A percentile compares a stretch with the other conserved stretches of the same genome.
Conservation (phyloP, 352 stramenopile species). For the Pythium chondricola region DNA sequence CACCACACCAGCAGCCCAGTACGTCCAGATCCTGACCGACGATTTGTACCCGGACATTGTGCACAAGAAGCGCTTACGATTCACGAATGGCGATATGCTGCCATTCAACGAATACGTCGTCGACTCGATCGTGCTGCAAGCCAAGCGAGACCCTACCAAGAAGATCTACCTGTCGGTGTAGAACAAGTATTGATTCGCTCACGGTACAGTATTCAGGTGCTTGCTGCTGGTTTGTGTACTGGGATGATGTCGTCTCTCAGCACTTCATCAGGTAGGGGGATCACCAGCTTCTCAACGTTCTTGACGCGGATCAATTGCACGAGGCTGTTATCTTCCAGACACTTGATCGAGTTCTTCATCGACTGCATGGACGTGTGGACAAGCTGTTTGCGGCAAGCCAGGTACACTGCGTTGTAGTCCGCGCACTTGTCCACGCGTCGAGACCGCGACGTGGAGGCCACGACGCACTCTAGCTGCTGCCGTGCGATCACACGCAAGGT, state of each 20-base stretch:
- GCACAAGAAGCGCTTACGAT: constrained; percentile 65
- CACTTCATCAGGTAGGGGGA: constrained; percentile 35
- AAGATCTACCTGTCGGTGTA: constrained; percentile 70
- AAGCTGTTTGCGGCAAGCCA: constrained; percentile 43
- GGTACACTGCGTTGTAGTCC: constrained; percentile 43
- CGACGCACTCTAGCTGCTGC: constrained; percentile 6
- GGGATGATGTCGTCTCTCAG: constrained; percentile 35
- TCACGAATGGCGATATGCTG: constrained; percentile 54
- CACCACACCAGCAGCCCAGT: constrained; percentile 55
- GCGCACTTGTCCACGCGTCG: constrained; percentile 10
- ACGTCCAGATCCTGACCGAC: constrained; percentile 67
- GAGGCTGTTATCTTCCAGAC: constrained; percentile 50
- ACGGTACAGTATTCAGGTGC: no score
- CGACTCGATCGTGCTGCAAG: constrained; percentile 51
- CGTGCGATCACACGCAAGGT: constrained; percentile 12
- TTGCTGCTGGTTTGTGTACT: no score
- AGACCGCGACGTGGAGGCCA: not conserved
- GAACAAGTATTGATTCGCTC: no score
- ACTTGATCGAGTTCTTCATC: constrained; percentile 65
- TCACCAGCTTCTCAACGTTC: constrained; percentile 39
- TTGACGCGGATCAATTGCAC: constrained; percentile 30
- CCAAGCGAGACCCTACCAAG: constrained; percentile 47
- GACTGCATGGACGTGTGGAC: constrained; percentile 38
- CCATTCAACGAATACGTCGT: constrained; percentile 66
- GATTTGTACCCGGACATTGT: constrained; percentile 63